A percentile compares a stretch with the other conserved stretches of the same genome.
phyloP scores from a whole-genome alignment of 805 yeast species.

The Saturnispora halmiae region DNA sequence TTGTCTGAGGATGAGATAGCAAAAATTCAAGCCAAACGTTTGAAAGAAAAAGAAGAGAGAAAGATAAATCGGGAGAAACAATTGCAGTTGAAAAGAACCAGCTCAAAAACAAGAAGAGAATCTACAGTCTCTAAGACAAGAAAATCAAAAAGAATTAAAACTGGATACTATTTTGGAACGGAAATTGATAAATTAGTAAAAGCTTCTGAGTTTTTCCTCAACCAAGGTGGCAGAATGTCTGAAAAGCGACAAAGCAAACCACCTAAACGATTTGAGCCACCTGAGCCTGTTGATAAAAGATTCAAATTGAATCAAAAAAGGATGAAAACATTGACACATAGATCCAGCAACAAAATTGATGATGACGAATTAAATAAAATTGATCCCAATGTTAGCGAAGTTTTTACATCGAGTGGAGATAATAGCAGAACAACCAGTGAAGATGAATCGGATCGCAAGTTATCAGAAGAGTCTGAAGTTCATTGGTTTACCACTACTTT shows the following conservation, averaged over 20 bases:
- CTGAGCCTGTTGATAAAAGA: slow-evolving; percentile 2
- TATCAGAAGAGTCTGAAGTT: slow-evolving; percentile 7
- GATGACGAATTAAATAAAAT: slow-evolving; percentile 4
- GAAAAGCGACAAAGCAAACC: slow-evolving; percentile 17
- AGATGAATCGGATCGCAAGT: not conserved
- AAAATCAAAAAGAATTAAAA: not conserved
- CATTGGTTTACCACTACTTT: slow-evolving; percentile 21
- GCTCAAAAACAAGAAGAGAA: not conserved
- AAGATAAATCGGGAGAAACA: not conserved
- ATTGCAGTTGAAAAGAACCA: not conserved
- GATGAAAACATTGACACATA: slow-evolving; percentile 1
- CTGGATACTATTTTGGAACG: slow-evolving; percentile 5
- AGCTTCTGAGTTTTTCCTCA: slow-evolving; percentile 22
- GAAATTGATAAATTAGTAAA: slow-evolving; percentile 17
- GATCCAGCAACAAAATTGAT: slow-evolving; percentile 2
- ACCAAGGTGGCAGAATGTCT: slow-evolving; percentile 18
- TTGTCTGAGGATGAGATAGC: not conserved
- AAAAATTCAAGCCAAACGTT: not conserved
- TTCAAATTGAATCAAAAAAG: slow-evolving; percentile 1
- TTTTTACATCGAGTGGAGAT: not conserved
- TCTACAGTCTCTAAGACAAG: not conserved
- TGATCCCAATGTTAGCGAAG: not conserved
- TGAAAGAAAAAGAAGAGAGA: not conserved
- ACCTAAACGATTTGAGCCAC: slow-evolving; percentile 18
- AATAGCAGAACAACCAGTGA: not conserved